These are phyloP conservation scores for Caryopteris hybrid DNA, from an alignment of 305 asterid genomes.

Conservation along the genomic window DNA sequence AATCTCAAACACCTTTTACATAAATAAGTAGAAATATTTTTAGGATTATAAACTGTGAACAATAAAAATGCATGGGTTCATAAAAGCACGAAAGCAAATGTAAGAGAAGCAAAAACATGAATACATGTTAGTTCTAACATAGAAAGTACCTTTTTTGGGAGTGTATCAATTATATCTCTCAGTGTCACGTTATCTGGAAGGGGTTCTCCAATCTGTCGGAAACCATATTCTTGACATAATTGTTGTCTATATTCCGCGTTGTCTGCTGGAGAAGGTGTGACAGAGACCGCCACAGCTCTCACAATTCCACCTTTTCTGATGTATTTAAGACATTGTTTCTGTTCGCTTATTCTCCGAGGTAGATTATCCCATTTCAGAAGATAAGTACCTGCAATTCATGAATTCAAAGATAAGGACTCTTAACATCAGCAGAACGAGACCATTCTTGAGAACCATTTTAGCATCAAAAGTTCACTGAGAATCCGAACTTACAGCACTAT, in stretches of 20 bases:
- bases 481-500: not conserved
- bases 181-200: conserved; percentile 77
- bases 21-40: conserved; percentile 11
- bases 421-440: not conserved
- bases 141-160: conserved; percentile 70
- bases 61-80: not conserved
- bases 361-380: conserved; percentile 53
- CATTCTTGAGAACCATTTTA: conserved; percentile 2
- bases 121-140: not conserved
- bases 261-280: conserved; percentile 53
- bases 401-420: not conserved
- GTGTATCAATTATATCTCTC: conserved; percentile 70
- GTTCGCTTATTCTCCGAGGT: conserved; percentile 37
- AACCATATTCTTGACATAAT: conserved; percentile 67
- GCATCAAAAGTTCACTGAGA: not conserved
- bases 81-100: not conserved
- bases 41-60: not conserved
- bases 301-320: conserved; percentile 38
- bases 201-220: conserved; percentile 90
- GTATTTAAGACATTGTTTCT: conserved; percentile 35
- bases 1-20: conserved; percentile 80
- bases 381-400: conserved; percentile 39
- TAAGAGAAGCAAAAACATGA: not conserved
- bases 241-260: conserved; percentile 48
- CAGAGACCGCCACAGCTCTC: conserved; percentile 69